phyloP scores from a whole-genome alignment of 306 rosid genomes.

The Fagus crenata region DNA sequence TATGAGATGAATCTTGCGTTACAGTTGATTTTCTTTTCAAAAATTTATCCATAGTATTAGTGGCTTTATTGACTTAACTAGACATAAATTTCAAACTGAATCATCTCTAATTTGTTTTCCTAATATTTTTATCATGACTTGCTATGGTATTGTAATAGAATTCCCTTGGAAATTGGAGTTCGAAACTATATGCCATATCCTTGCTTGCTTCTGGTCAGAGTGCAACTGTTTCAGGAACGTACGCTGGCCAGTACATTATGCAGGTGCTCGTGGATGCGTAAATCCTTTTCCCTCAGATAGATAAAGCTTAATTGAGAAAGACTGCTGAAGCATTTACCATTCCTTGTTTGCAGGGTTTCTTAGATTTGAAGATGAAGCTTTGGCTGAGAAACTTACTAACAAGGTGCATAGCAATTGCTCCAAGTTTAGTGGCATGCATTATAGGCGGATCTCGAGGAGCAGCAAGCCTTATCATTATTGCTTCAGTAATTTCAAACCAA shows the following conservation, averaged over 20 bases:
- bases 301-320: not conserved
- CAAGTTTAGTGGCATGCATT: constrained; percentile 16
- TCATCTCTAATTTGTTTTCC: not conserved
- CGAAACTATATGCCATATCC: constrained; percentile 24
- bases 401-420: constrained; percentile 12
- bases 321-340: not conserved
- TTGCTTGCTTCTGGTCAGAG: constrained; percentile 28
- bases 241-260: constrained; percentile 23
- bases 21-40: too few relatives aligned
- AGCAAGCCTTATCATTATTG: constrained; percentile 9
- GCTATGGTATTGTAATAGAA: not conserved
- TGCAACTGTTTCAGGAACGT: constrained; percentile 25
- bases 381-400: constrained; percentile 24
- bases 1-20: too few relatives aligned
- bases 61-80: not conserved
- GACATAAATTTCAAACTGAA: not conserved
- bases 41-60: too few relatives aligned
- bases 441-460: constrained; percentile 12
- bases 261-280: constrained; percentile 3
- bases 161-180: constrained; percentile 19
- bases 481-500: constrained; percentile 16
- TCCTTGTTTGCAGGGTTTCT: constrained; percentile 7
- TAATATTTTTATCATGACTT: not conserved
- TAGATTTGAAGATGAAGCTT: constrained; percentile 16
- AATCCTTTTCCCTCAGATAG: not conserved